A percentile compares a stretch with the other conserved stretches of the same genome.
phyloP scores from a whole-genome alignment of 306 rosid genomes.

The Potentilla sterilis region DNA sequence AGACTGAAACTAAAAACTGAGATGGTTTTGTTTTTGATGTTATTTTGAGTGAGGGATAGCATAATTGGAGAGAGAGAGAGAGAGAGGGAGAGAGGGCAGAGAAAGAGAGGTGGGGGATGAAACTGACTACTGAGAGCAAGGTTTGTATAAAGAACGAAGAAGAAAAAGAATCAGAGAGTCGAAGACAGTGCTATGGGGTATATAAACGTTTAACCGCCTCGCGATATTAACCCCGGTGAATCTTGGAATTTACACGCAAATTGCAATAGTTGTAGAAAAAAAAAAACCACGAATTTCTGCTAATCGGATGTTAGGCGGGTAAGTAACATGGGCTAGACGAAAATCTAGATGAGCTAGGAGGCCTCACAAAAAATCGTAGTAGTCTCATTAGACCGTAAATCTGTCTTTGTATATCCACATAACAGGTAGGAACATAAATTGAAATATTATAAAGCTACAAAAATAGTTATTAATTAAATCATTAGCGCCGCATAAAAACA shows the following conservation, averaged over 20 bases:
- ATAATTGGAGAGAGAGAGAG: constrained; percentile 53
- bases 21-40: constrained; percentile 51
- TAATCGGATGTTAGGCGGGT: no score
- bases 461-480: no score
- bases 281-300: no score
- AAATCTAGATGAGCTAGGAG: no score
- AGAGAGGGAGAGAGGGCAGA: neutral
- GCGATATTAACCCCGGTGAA: neutral
- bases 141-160: constrained; percentile 11
- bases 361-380: no score
- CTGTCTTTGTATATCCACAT: no score
- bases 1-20: constrained; percentile 37
- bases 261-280: no score
- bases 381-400: no score
- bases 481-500: no score
- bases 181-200: neutral
- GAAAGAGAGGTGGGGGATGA: constrained; percentile 30
- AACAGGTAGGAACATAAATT: no score
- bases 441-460: no score
- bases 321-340: no score
- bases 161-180: neutral
- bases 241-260: neutral
- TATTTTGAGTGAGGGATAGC: constrained; percentile 36
- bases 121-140: constrained; percentile 37
- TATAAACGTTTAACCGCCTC: neutral